Conservation (phyloP, 768 basidiomycete genomes). For the Lentinus tigrinus region DNA sequence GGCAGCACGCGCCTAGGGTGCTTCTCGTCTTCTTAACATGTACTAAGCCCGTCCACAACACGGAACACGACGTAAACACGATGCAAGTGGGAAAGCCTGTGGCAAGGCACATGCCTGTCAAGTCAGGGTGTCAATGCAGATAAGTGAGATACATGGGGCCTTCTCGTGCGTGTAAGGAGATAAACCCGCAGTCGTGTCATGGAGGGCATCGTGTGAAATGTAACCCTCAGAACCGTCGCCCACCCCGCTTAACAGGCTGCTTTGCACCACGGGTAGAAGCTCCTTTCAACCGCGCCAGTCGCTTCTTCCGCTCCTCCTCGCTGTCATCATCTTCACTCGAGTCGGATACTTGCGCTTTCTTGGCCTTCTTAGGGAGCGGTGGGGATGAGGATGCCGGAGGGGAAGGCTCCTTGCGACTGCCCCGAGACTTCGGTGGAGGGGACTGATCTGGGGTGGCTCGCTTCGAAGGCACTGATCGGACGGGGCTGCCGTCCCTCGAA, state of each 20-base stretch:
- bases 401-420: slow-evolving; percentile 2
- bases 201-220: background rate
- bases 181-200: background rate
- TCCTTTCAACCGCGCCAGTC: slow-evolving; percentile 40
- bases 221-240: slow-evolving; percentile 60
- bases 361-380: slow-evolving; percentile 43
- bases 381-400: slow-evolving; percentile 39
- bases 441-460: slow-evolving; percentile 12
- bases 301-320: slow-evolving; percentile 49
- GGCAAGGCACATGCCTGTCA: slow-evolving; percentile 6
- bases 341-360: slow-evolving; percentile 28
- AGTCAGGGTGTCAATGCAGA: background rate
- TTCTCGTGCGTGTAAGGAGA: slow-evolving; percentile 3
- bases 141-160: background rate
- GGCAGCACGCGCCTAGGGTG: background rate
- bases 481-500: background rate
- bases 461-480: slow-evolving; percentile 9
- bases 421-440: background rate
- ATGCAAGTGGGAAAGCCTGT: background rate
- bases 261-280: slow-evolving; percentile 50
- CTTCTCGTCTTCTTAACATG: slow-evolving; percentile 11
- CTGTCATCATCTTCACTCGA: slow-evolving; percentile 56
- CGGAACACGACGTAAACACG: slow-evolving; percentile 15
- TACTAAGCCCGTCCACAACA: slow-evolving; percentile 8
- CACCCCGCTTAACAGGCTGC: slow-evolving; percentile 76